These are phyloP conservation scores for Termitomyces sp. DNA, from an alignment of 768 basidiomycete genomes.

Conservation along the genomic window DNA sequence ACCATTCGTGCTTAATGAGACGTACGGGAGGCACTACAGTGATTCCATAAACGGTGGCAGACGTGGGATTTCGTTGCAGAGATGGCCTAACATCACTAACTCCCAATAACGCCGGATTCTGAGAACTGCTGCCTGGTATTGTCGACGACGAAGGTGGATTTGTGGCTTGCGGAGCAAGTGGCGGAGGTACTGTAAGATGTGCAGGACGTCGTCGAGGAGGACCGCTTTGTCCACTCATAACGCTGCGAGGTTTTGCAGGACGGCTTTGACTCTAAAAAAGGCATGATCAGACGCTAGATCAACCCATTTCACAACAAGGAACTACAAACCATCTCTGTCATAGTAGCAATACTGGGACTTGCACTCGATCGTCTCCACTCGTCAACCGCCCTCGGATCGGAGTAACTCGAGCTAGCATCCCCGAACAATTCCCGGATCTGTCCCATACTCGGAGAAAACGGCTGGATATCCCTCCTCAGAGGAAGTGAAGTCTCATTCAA, in stretches of 20 bases:
- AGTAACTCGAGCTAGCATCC: slow-evolving; percentile 8
- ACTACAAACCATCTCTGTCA: slow-evolving; percentile 7
- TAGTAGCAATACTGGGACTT: slow-evolving; percentile 3
- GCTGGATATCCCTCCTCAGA: neutral
- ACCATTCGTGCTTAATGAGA: neutral
- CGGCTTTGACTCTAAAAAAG: neutral
- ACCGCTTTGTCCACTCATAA: neutral
- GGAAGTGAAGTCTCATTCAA: slow-evolving; percentile 24
- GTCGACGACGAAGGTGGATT: neutral
- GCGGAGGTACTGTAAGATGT: slow-evolving; percentile 16
- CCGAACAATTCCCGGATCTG: neutral
- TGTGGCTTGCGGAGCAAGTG: slow-evolving; percentile 5
- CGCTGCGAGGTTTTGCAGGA: neutral
- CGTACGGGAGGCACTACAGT: slow-evolving; percentile 17
- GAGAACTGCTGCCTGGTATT: neutral
- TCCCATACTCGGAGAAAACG: slow-evolving; percentile 3
- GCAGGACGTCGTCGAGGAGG: slow-evolving; percentile 12
- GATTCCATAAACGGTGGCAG: slow-evolving; percentile 13
- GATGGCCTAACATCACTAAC: neutral
- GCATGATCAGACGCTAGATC: neutral
- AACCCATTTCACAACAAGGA: neutral
- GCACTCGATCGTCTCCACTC: slow-evolving; percentile 14
- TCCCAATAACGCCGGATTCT: neutral
- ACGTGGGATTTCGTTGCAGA: slow-evolving; percentile 1
- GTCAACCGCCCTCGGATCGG: slow-evolving; percentile 12